Evolutionary conservation across 345 rosid genomes (phyloP).

Genomic region (Hibiscus trionum): DNA sequence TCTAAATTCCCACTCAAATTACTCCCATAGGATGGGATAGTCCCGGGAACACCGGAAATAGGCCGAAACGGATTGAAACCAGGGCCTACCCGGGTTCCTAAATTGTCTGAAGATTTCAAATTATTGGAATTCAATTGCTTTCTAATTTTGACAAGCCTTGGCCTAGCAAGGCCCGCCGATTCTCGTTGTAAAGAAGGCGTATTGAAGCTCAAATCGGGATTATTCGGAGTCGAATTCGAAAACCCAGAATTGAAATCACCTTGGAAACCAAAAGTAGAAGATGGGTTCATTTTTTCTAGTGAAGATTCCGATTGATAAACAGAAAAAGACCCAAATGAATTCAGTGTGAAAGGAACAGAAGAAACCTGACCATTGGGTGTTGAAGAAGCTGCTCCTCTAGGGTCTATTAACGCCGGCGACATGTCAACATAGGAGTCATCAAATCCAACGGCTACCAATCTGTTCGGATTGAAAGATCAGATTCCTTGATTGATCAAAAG

Average conservation of each 20-base stretch:
- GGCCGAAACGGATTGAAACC: slow-evolving; percentile 55
- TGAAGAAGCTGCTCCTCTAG: slow-evolving; percentile 17
- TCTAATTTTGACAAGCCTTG: slow-evolving; percentile 51
- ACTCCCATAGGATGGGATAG: background rate
- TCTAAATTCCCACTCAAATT: slow-evolving; percentile 21
- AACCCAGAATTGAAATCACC: slow-evolving; percentile 30
- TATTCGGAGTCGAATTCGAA: slow-evolving; percentile 26
- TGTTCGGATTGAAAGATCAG: background rate
- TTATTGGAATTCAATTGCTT: slow-evolving; percentile 37
- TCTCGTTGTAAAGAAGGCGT: slow-evolving; percentile 32
- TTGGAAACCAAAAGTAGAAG: slow-evolving; percentile 25
- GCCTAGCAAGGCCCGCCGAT: slow-evolving; percentile 38
- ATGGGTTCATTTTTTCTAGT: slow-evolving; percentile 27
- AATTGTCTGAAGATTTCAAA: slow-evolving; percentile 18
- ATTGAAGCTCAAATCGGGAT: slow-evolving; percentile 28
- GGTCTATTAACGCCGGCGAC: slow-evolving; percentile 36
- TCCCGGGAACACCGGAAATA: background rate
- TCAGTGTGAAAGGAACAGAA: slow-evolving; percentile 5
- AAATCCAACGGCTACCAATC: slow-evolving; percentile 18
- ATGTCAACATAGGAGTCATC: slow-evolving; percentile 27
- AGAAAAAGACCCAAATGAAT: background rate
- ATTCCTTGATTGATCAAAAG: slow-evolving; percentile 9
- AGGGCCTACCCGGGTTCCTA: slow-evolving; percentile 26
- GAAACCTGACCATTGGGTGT: slow-evolving; percentile 27
- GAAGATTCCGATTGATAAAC: slow-evolving; percentile 8